Percentiles rank a stretch among this genome's conserved stretches.
Evolutionary conservation across 176 grass and related monocot species (phyloP).

Genomic region (Stipa capillata): DNA sequence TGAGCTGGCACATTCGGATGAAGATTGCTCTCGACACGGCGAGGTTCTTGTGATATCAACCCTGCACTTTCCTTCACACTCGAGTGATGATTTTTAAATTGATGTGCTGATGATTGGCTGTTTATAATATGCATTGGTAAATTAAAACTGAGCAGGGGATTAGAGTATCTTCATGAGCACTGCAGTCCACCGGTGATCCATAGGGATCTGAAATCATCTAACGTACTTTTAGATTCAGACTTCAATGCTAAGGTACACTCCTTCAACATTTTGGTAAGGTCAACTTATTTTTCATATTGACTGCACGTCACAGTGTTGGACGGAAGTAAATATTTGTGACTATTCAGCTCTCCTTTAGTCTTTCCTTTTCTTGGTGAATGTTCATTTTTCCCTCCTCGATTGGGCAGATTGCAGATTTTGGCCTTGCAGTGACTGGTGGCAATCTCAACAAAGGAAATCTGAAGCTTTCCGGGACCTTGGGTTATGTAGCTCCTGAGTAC

Average conservation of each 20-base stretch:
- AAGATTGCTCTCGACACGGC: conserved; percentile 94
- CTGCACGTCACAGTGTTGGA: background rate
- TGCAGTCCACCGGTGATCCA: conserved; percentile 83
- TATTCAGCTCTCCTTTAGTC: too few relatives aligned
- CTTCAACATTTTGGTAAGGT: conserved; percentile 6
- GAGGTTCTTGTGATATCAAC: conserved; percentile 47
- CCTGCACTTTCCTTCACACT: conserved; percentile 21
- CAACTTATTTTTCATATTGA: background rate
- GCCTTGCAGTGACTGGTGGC: conserved; percentile 67
- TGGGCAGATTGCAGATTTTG: conserved; percentile 96
- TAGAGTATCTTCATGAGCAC: conserved; percentile 98
- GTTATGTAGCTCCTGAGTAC: conserved; percentile 96
- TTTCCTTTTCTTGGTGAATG: too few relatives aligned
- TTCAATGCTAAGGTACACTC: conserved; percentile 76
- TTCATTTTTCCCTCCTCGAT: conserved; percentile 4
- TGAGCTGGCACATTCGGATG: conserved; percentile 89
- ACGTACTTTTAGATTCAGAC: conserved; percentile 90
- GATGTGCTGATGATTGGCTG: conserved; percentile 20
- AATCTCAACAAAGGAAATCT: conserved; percentile 54
- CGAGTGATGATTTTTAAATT: conserved; percentile 3
- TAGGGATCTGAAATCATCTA: conserved; percentile 98
- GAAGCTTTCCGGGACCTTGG: conserved; percentile 88
- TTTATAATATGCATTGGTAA: conserved; percentile 27
- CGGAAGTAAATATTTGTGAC: background rate
- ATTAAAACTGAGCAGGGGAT: conserved; percentile 53